Evolutionary conservation across 371 early-diverging fungal genomes (phyloP), one percentile per base, ranked within the genome.

Genomic region (Mortierella sp.): DNA sequence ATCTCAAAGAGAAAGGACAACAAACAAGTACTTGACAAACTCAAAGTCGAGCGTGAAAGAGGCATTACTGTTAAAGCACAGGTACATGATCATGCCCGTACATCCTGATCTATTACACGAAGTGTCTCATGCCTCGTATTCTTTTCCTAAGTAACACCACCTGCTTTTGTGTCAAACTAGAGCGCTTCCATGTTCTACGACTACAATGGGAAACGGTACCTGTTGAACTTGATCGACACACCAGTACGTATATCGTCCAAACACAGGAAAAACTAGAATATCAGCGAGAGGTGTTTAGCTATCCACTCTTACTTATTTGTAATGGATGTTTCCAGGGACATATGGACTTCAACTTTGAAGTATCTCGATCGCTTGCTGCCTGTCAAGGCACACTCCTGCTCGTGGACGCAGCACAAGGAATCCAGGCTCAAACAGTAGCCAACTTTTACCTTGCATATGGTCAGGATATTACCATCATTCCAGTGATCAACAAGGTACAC

Each of bases 61-160:
- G 98, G 98, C 19, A 97, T 98, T 57, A 97, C 98, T 7, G 96
- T 98, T 46, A 98, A 98, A 80, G 98, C 98, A 12, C 97, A 96
- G 89, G 91, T 90, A 81, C 30, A 23, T 61, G 61, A 23, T 21
- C 41, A 26, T 28, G 49, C 28, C 28, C 14, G 3, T 28, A 9
- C 6, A 8, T 27, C 26, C 39, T 7, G n/a, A n/a, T n/a, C n/a
- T n/a, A n/a, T n/a, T n/a, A n/a, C n/a, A n/a, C n/a, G n/a, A n/a
- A n/a, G n/a, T n/a, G n/a, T n/a, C n/a, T n/a, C n/a, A n/a, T n/a
- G n/a, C n/a, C n/a, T n/a, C n/a, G n/a, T n/a, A n/a, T n/a, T n/a
- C n/a, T n/a, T n/a, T n/a, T n/a, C n/a, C n/a, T n/a, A n/a, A n/a
- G n/a, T n/a, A n/a, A n/a, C n/a, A n/a, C n/a, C n/a, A n/a, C n/a